Base-by-base conservation (phyloP, 306 rosid genomes). In the Benincasa hispida region DNA sequence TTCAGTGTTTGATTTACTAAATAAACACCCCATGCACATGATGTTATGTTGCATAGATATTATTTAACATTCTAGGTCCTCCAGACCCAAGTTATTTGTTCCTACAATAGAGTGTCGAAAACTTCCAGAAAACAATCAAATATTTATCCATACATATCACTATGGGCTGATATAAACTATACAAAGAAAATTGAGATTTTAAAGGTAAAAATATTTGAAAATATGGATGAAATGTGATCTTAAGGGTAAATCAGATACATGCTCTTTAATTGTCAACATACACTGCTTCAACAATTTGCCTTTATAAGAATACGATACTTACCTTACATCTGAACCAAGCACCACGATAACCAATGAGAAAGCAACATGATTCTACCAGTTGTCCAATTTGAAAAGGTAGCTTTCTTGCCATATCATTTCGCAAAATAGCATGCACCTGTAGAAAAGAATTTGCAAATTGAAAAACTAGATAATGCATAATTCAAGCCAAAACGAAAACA, bases 291-390 rank as follows among this genome's bases (percentile, higher is more conserved):
- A 55, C 7, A 67, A 41, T 51, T 53, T 25, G 22, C 76, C 32
- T 54, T 17, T 9, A 27, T 25, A 21, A 39, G 54, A 39, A 19
- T 37, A 63, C 10, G 28, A 76, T 28, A 48, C 35, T 50, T 87
- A 93, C 98, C 98, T 87, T 89, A 82, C 90, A 90, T 12, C 84
- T 86, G 74, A 93, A 93, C 98, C 98, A 93, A 24, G 97, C 89
- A 68, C 97, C 96, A 27, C 97, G 98, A 79, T 8, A 93, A 53
- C 98, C 98, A 28, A 0, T 1, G 62, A 54, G 19, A 80, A 91
- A 91, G 35, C 84, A 59, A 76, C 83, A 83, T 34, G 88, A 80
- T 86, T 93, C 98, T 4, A 83, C 83, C 66, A 50, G 24, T 10
- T 91, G 86, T 22, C 87, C 92, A 72, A 80, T 83, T 81, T 83